phyloP scores from a whole-genome alignment of 345 rosid genomes.

The Odontarrhena argentea region DNA sequence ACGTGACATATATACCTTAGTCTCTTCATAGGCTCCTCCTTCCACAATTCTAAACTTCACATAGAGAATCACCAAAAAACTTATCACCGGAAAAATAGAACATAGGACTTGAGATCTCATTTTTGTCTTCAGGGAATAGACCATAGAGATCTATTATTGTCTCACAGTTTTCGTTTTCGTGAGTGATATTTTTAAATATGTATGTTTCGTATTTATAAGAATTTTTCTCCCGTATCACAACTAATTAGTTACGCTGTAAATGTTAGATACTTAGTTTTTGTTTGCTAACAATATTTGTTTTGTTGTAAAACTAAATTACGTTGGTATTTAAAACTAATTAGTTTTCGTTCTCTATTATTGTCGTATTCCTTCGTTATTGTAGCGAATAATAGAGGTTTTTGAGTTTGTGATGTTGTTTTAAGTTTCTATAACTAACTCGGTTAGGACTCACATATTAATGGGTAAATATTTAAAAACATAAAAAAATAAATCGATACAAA shows the following conservation, averaged over 20 bases:
- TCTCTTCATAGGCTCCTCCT: no score
- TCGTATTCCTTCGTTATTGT: background rate
- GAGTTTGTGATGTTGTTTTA: constrained; percentile 7
- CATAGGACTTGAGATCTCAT: no score
- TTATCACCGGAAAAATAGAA: no score
- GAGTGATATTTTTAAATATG: background rate
- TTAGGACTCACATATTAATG: no score
- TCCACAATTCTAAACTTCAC: background rate
- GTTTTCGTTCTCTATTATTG: background rate
- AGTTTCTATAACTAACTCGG: no score
- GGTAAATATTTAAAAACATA: no score
- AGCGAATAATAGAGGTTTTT: constrained; percentile 6
- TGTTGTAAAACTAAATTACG: background rate
- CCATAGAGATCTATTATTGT: background rate
- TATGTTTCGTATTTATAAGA: constrained; percentile 8
- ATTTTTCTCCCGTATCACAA: background rate
- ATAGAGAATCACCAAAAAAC: background rate
- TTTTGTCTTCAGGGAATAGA: background rate
- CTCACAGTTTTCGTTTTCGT: background rate
- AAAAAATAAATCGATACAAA: no score
- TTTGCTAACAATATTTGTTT: background rate
- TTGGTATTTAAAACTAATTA: background rate
- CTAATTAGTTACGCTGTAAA: background rate
- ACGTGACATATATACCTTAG: background rate
- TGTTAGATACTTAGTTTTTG: background rate